Conservation (phyloP, 2,329 filamentous ascomycete genomes). For the Ophiostoma sp. region DNA sequence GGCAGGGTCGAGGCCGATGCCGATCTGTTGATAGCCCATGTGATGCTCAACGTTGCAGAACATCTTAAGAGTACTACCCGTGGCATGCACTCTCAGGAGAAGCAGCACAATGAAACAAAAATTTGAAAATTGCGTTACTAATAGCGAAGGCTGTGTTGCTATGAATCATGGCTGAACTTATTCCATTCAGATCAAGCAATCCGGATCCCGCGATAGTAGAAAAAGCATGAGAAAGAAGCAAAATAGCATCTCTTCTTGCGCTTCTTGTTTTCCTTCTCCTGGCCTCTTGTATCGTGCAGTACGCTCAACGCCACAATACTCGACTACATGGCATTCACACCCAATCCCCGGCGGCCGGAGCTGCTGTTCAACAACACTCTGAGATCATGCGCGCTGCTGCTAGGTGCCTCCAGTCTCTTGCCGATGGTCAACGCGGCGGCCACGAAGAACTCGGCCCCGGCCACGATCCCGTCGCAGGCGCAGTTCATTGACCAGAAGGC, state of each 20-base stretch:
- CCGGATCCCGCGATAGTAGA: neutral
- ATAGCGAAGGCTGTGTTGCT: neutral
- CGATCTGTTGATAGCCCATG: neutral
- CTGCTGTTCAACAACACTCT: conserved; percentile 11
- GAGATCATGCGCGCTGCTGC: conserved; percentile 3
- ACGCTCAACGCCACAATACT: neutral
- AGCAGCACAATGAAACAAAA: too few species aligned
- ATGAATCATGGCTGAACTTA: neutral
- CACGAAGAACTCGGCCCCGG: neutral
- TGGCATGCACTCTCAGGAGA: too few species aligned
- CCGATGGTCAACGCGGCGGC: conserved; percentile 3
- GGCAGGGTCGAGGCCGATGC: neutral
- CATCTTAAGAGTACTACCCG: too few species aligned
- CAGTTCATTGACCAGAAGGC: conserved; percentile 41
- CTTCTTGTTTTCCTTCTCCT: neutral
- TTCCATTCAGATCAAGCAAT: neutral
- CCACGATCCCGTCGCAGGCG: conserved; percentile 34
- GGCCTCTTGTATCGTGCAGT: neutral
- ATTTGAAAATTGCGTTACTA: neutral
- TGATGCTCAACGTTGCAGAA: too few species aligned
- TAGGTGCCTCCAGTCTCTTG: neutral
- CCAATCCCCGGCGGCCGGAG: neutral
- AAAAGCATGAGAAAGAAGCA: conserved; percentile 4
- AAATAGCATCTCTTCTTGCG: neutral
- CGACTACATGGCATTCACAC: neutral